Percentiles rank a stretch among this genome's conserved stretches.
These are phyloP conservation scores for Fusarium globosum DNA, from an alignment of 2,329 filamentous ascomycete species.

Conservation along the genomic window DNA sequence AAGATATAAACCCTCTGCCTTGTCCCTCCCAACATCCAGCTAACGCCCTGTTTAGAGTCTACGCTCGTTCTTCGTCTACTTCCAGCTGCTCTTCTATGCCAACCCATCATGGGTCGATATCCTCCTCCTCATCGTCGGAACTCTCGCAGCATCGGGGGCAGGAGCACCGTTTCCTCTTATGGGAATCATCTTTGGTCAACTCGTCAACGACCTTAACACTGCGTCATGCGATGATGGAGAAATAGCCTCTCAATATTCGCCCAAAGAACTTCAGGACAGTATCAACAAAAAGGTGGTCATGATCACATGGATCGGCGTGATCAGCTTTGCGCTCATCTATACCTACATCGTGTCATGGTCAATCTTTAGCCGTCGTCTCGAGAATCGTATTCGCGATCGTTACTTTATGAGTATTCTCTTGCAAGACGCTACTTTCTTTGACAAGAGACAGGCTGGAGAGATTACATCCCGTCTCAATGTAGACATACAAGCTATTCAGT, in stretches of 20 bases:
- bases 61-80: constrained; percentile 52
- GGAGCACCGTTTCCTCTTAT: constrained; percentile 72
- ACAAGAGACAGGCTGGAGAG: constrained; percentile 70
- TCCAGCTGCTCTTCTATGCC: constrained; percentile 59
- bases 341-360: constrained; percentile 72
- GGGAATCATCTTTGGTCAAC: constrained; percentile 72
- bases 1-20: neutral
- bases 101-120: constrained; percentile 58
- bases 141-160: constrained; percentile 63
- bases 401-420: constrained; percentile 69
- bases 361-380: constrained; percentile 71
- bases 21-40: neutral
- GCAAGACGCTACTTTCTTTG: constrained; percentile 73
- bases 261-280: constrained; percentile 51
- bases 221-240: constrained; percentile 60
- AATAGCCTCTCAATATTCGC: constrained; percentile 35
- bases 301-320: constrained; percentile 72
- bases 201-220: constrained; percentile 70
- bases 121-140: constrained; percentile 55
- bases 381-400: constrained; percentile 69
- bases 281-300: constrained; percentile 69
- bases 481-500: constrained; percentile 74
- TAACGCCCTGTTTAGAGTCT: constrained; percentile 28
- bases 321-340: constrained; percentile 72
- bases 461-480: constrained; percentile 71